Percentiles rank a stretch among this genome's conserved stretches.
phyloP scores from a whole-genome alignment of 345 rosid genomes.

The Pistacia vera region DNA sequence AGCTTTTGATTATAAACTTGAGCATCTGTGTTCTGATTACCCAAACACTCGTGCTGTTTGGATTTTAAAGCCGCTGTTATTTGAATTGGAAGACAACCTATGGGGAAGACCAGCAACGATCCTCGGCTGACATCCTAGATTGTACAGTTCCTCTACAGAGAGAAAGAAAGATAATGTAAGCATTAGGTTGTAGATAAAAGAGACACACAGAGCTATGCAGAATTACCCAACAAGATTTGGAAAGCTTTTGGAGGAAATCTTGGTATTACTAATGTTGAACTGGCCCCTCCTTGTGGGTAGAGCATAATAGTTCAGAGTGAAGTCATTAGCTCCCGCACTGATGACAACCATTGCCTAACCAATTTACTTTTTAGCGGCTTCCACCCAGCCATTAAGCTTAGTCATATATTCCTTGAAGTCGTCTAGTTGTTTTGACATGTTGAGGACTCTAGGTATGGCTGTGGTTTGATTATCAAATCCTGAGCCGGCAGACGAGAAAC shows the following conservation, averaged over 20 bases:
- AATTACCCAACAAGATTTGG: constrained; percentile 43
- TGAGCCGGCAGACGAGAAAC: constrained; percentile 44
- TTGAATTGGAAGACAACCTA: constrained; percentile 70
- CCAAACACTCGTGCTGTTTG: constrained; percentile 39
- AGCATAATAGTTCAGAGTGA: constrained; percentile 45
- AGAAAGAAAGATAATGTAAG: background rate
- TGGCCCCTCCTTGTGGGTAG: constrained; percentile 34
- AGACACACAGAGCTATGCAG: background rate
- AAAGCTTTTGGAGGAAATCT: constrained; percentile 39
- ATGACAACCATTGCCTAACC: constrained; percentile 41
- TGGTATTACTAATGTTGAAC: constrained; percentile 45
- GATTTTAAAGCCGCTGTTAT: constrained; percentile 10
- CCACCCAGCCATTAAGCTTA: constrained; percentile 33
- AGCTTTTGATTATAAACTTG: constrained; percentile 48
- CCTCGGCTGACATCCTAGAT: constrained; percentile 49
- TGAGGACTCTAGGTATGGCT: constrained; percentile 16
- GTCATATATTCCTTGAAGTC: constrained; percentile 37
- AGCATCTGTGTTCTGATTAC: constrained; percentile 51
- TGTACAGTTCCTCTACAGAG: constrained; percentile 49
- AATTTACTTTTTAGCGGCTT: constrained; percentile 41
- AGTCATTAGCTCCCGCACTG: constrained; percentile 70
- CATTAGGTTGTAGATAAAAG: no score
- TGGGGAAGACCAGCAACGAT: constrained; percentile 57
- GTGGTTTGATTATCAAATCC: constrained; percentile 45
- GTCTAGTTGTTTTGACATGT: constrained; percentile 43